Evolutionary conservation across 768 basidiomycete species (phyloP).

Genomic region (Serendipita sp.): DNA sequence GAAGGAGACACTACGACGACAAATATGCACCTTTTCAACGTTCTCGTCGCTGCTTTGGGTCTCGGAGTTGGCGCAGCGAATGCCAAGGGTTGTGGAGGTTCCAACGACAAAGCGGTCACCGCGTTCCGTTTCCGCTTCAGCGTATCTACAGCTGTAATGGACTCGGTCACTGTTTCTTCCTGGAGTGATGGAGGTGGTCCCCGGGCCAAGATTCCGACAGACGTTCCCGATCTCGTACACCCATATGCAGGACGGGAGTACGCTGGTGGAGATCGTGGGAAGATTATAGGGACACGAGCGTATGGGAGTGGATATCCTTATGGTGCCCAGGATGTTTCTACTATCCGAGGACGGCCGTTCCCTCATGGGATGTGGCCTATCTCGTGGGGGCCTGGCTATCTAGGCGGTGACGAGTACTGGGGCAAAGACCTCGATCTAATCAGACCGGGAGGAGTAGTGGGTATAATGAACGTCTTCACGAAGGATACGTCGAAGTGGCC

Average conservation of each 20-base stretch:
- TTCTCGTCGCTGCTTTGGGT: background rate
- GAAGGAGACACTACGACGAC: background rate
- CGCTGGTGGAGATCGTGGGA: conserved; percentile 4
- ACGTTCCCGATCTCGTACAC: background rate
- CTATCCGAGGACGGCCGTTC: conserved; percentile 2
- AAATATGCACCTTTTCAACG: background rate
- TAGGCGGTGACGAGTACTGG: conserved; percentile 4
- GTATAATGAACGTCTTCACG: background rate
- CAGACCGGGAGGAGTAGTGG: conserved; percentile 6
- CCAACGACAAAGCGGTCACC: background rate
- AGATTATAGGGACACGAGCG: conserved; percentile 4
- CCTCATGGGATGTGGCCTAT: conserved; percentile 7
- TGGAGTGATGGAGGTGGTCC: background rate
- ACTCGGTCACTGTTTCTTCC: background rate
- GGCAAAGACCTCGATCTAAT: background rate
- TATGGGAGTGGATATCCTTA: conserved; percentile 10
- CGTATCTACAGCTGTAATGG: background rate
- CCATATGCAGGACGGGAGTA: background rate
- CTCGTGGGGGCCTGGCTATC: conserved; percentile 1
- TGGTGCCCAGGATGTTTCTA: background rate
- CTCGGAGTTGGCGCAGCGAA: background rate
- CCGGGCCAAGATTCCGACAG: background rate
- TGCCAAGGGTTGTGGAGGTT: background rate
- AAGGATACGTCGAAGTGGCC: background rate
- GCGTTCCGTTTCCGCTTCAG: background rate